phyloP scores from a whole-genome alignment of 139 green algal species.

The Chlorella vulgaris region DNA sequence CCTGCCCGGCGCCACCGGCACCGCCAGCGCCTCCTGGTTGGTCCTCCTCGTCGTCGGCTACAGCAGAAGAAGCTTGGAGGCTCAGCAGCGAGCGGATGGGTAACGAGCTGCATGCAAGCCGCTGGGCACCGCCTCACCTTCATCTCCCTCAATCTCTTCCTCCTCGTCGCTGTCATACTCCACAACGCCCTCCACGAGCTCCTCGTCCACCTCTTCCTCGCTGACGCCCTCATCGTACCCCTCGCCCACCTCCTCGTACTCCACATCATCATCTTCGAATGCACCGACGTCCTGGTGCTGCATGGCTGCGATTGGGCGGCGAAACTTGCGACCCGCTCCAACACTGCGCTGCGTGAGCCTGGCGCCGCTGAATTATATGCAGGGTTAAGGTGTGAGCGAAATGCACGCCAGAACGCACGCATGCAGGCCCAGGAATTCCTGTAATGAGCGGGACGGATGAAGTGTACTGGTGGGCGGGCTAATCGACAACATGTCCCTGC shows the following conservation, averaged over 20 bases:
- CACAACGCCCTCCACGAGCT: constrained; percentile 35
- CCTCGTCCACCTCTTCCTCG: constrained; percentile 34
- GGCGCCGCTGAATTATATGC: too few species aligned
- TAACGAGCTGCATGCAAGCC: not conserved
- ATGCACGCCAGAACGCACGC: too few species aligned
- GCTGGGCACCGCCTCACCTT: not conserved
- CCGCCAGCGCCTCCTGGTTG: constrained; percentile 1
- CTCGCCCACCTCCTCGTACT: constrained; percentile 18
- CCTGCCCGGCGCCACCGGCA: constrained; percentile 2
- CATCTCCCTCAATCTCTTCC: constrained; percentile 38
- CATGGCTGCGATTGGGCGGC: too few species aligned
- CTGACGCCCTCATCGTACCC: not conserved
- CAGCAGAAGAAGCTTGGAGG: not conserved
- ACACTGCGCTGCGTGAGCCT: too few species aligned
- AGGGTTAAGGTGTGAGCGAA: too few species aligned
- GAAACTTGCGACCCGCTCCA: too few species aligned
- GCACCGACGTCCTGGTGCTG: not conserved
- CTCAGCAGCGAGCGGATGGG: not conserved
- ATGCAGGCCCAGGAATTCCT: too few species aligned
- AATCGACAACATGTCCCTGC: too few species aligned
- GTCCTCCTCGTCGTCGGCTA: constrained; percentile 46
- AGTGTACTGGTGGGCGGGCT: too few species aligned
- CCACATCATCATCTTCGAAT: not conserved
- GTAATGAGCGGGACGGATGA: too few species aligned
- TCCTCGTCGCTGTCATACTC: constrained; percentile 20